Evolutionary conservation across 768 basidiomycete species (phyloP), one percentile per base, ranked within the genome.

Genomic region (Mycena vitilis): DNA sequence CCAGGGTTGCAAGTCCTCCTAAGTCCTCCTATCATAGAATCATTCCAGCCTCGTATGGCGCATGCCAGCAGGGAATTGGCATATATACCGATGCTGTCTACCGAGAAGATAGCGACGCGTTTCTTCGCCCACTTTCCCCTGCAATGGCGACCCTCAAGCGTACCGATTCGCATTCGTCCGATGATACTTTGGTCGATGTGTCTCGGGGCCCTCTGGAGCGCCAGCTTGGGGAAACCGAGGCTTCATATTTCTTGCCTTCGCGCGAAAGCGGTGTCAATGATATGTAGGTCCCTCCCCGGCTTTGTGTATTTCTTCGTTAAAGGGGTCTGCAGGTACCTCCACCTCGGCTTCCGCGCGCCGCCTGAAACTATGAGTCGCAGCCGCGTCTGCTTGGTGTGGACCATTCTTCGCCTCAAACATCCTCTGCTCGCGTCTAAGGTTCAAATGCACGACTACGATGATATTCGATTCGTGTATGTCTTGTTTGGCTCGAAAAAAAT

Each of bases 241-340:
- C 86, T 10, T 93, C 92, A 1, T 96, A 95, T 78, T 95, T 87
- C 76, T 83, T 95, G 12, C 94, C 92, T 4, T 89, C 89, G 4
- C 84, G 94, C n/a, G 89, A 89, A 52, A 87, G 82, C 60, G 92
- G 92, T 6, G 94, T 95, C 40, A 96, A 96, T 73, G 94, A 96
- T 76, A 95, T 96, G 94, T 94, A 73, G 68, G 88, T 75, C 54
- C 48, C 66, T 13, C 44, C 34, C 34, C 13, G 20, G 48, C 49
- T n/a, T 34, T 23, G 18, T 22, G 22, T 34, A 40, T 42, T 62
- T 47, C 45, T 11, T 58, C 38, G 62, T 51, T 54, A 57, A 58
- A 48, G 40, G 34, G 56, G n/a, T 52, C 16, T n/a, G 4, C 64
- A 95, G 93, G 94, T 95, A 95, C 76, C 81, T 95, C 48, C 92